These are phyloP conservation scores for Chlamydomonas urium DNA, from an alignment of 139 green algal genomes.

Conservation along the genomic window DNA sequence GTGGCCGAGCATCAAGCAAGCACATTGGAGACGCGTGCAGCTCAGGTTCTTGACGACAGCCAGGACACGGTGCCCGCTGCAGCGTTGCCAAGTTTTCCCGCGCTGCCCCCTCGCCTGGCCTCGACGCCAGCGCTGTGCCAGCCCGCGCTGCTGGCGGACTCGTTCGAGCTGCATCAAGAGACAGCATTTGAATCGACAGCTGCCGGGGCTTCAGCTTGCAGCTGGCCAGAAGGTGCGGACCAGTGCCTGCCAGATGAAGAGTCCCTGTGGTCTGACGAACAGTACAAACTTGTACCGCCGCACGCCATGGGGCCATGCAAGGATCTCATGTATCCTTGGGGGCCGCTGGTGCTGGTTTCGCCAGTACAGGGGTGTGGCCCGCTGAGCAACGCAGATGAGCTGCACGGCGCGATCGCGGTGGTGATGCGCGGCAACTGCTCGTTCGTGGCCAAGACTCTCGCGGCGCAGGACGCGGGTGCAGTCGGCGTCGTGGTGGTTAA, in stretches of 20 bases:
- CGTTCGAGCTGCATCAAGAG: neutral
- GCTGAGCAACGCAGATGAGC: neutral
- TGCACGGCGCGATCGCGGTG: slow-evolving; percentile 42
- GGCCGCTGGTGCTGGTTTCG: neutral
- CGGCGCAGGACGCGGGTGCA: slow-evolving; percentile 30
- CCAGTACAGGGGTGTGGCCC: neutral
- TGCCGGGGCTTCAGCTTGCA: neutral
- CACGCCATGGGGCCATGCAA: too few species aligned
- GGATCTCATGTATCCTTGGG: too few species aligned
- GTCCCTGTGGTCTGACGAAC: neutral
- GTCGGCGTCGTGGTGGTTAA: slow-evolving; percentile 49
- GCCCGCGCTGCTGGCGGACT: too few species aligned
- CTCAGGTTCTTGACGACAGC: too few species aligned
- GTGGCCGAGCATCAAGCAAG: too few species aligned
- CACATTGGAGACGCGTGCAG: too few species aligned
- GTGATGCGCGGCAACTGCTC: slow-evolving; percentile 52
- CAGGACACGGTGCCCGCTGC: too few species aligned
- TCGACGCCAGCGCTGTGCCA: too few species aligned
- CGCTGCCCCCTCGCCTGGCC: too few species aligned
- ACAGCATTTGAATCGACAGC: too few species aligned
- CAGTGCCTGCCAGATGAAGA: neutral
- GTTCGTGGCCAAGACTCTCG: slow-evolving; percentile 55
- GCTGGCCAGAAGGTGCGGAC: neutral
- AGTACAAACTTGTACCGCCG: too few species aligned
- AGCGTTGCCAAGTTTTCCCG: too few species aligned